Evolutionary conservation across 2,329 filamentous ascomycete genomes (phyloP).

Genomic region (Cercospora sojina): DNA sequence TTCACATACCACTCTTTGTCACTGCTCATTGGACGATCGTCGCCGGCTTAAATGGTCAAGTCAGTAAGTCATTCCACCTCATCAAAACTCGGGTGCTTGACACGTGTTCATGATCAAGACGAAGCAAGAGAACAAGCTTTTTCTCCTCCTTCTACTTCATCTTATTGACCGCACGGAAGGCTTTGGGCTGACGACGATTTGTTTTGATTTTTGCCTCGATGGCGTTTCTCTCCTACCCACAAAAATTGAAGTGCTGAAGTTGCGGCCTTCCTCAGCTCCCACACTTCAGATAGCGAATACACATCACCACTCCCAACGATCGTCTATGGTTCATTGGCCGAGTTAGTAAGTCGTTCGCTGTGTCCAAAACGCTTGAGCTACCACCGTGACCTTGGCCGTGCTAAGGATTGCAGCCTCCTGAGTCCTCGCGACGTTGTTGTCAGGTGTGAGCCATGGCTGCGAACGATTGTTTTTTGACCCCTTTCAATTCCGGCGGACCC

Average conservation of each 20-base stretch:
- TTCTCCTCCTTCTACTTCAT: neutral
- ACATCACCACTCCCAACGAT: no score
- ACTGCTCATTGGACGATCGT: neutral
- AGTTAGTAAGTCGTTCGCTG: neutral
- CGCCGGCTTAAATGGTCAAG: neutral
- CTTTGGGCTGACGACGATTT: neutral
- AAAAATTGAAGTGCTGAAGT: no score
- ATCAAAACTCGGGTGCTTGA: neutral
- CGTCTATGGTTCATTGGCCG: neutral
- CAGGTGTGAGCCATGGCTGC: neutral
- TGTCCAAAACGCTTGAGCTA: neutral
- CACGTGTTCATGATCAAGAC: neutral
- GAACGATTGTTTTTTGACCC: neutral
- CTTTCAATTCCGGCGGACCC: neutral
- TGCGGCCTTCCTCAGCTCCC: no score
- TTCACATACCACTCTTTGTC: no score
- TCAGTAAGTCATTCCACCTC: neutral
- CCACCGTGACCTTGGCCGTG: neutral
- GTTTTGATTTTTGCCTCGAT: neutral
- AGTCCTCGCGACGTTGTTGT: neutral
- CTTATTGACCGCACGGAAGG: neutral
- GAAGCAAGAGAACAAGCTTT: neutral
- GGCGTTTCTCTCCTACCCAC: neutral
- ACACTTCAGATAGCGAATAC: no score
- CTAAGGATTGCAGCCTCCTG: neutral